Evolutionary conservation across 176 grass and related monocot genomes (phyloP).

Genomic region (Lolium rigidum): DNA sequence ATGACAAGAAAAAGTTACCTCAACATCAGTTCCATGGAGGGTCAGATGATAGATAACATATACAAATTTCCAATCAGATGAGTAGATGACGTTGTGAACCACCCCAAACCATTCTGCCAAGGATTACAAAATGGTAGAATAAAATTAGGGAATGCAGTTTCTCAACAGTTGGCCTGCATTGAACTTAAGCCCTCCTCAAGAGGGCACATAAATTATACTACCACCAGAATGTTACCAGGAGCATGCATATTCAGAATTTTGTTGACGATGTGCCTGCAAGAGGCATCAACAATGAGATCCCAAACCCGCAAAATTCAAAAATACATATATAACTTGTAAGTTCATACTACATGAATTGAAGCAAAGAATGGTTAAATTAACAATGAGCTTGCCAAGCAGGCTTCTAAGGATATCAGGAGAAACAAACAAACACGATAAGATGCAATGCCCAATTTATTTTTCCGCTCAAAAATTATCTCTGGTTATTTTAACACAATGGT

Average conservation of each 20-base stretch:
- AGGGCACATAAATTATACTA: constrained; percentile 24
- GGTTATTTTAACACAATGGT: neutral
- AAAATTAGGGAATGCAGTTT: constrained; percentile 24
- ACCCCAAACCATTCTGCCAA: constrained; percentile 90
- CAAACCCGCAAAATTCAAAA: neutral
- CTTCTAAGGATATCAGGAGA: neutral
- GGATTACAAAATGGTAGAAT: constrained; percentile 22
- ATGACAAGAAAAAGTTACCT: constrained; percentile 55
- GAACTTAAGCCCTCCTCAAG: neutral
- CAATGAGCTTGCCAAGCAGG: neutral
- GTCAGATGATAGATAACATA: constrained; percentile 88
- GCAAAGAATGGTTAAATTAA: neutral
- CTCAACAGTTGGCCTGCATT: constrained; percentile 3
- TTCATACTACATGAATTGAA: neutral
- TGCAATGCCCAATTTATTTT: neutral
- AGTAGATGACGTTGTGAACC: constrained; percentile 74
- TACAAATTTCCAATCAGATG: constrained; percentile 69
- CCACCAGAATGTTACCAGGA: constrained; percentile 56
- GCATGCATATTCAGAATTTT: constrained; percentile 64
- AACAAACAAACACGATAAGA: neutral
- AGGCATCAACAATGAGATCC: neutral
- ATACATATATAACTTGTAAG: neutral
- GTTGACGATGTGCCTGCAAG: neutral
- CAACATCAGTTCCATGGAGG: constrained; percentile 85
- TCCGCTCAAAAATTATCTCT: neutral